A percentile compares a stretch with the other conserved stretches of the same genome.
phyloP scores from a whole-genome alignment of 2,329 filamentous ascomycete genomes.

The Elsinoe perseae region DNA sequence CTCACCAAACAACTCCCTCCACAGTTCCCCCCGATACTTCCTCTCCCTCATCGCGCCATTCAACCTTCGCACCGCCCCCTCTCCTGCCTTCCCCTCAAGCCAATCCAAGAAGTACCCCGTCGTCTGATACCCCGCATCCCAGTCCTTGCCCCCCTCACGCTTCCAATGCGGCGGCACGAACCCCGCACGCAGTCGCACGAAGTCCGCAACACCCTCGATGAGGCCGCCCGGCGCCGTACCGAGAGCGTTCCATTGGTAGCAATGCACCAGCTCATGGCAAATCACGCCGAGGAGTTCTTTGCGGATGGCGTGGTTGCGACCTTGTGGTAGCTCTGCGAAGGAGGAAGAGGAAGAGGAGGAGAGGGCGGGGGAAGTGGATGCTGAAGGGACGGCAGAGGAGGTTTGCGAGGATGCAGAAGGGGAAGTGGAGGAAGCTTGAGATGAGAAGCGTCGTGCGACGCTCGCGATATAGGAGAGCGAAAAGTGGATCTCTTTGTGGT shows the following conservation, averaged over 20 bases:
- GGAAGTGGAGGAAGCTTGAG: not conserved
- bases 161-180: conserved; percentile 81
- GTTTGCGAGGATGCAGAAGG: not conserved
- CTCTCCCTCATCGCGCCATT: conserved; percentile 58
- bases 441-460: conserved; percentile 5
- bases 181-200: conserved; percentile 68
- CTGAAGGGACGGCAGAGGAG: not conserved
- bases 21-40: conserved; percentile 59
- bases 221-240: conserved; percentile 57
- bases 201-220: conserved; percentile 88
- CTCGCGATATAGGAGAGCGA: conserved; percentile 63
- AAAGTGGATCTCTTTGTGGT: conserved; percentile 92
- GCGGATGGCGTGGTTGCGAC: conserved; percentile 14
- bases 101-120: conserved; percentile 89
- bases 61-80: conserved; percentile 48
- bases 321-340: not conserved
- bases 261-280: conserved; percentile 90
- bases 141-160: conserved; percentile 49
- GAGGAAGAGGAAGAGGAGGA: conserved; percentile 58
- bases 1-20: conserved; percentile 59
- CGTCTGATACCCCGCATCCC: conserved; percentile 84
- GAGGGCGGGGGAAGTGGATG: conserved; percentile 37
- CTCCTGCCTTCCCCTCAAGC: conserved; percentile 57
- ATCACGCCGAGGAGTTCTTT: conserved; percentile 70
- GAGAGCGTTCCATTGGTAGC: conserved; percentile 71